phyloP scores from a whole-genome alignment of 2,329 filamentous ascomycete species.

The Monosporascus cannonballus region DNA sequence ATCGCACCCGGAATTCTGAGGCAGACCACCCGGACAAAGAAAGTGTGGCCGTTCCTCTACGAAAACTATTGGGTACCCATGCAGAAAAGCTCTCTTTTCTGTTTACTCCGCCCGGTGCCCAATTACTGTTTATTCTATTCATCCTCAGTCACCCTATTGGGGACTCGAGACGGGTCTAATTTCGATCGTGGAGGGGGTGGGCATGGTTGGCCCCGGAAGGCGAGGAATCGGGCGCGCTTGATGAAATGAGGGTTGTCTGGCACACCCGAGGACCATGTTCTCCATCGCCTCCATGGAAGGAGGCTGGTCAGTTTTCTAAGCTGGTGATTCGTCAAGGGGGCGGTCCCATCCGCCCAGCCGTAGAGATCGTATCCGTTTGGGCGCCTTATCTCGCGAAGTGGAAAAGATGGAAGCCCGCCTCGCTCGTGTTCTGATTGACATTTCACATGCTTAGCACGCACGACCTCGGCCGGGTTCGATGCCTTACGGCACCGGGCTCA shows the following conservation, averaged over 20 bases:
- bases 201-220: not conserved
- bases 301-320: no score
- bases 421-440: not conserved
- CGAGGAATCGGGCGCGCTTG: not conserved
- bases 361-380: not conserved
- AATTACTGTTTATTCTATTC: not conserved
- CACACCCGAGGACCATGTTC: not conserved
- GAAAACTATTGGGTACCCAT: not conserved
- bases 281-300: no score
- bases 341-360: not conserved
- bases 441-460: not conserved
- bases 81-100: not conserved
- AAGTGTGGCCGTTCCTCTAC: not conserved
- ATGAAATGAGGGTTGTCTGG: not conserved
- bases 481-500: not conserved
- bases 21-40: not conserved
- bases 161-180: not conserved
- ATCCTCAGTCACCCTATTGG: no score
- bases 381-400: not conserved
- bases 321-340: no score
- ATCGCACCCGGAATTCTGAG: not conserved
- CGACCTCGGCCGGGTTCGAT: not conserved
- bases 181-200: not conserved
- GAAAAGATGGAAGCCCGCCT: not conserved
- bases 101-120: not conserved